Conservation (phyloP, 2,329 filamentous ascomycete genomes). For the Acephala macrosclerotiorum region DNA sequence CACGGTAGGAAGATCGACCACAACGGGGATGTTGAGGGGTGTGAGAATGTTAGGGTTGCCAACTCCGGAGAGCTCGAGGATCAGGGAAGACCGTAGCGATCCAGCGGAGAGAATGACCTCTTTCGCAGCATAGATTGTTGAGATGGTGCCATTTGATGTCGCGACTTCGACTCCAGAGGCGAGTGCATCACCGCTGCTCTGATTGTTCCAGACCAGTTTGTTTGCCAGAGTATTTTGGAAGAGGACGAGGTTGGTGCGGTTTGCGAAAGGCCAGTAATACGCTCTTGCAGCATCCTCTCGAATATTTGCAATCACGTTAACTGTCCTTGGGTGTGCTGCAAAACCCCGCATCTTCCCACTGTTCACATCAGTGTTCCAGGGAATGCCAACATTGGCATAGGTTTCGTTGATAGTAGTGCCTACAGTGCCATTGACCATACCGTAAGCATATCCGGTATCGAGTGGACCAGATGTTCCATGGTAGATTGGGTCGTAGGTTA, state of each 20-base stretch:
- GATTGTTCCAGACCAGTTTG: conserved; percentile 23
- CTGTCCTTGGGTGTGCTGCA: conserved; percentile 48
- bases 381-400: conserved; percentile 46
- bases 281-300: conserved; percentile 52
- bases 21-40: conserved; percentile 28
- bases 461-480: conserved; percentile 49
- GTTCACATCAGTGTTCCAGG: conserved; percentile 48
- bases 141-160: conserved; percentile 42
- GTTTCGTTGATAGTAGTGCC: conserved; percentile 42
- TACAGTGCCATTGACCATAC: conserved; percentile 46
- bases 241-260: conserved; percentile 48
- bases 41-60: conserved; percentile 34
- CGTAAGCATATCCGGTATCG: conserved; percentile 47
- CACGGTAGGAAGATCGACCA: conserved; percentile 50
- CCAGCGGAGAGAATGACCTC: conserved; percentile 44
- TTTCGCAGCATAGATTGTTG: conserved; percentile 31
- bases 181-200: not conserved
- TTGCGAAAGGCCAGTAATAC: conserved; percentile 49
- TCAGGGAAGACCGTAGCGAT: conserved; percentile 36
- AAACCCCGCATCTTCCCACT: conserved; percentile 50
- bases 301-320: conserved; percentile 48
- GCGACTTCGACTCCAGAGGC: conserved; percentile 24
- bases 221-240: conserved; percentile 29
- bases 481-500: conserved; percentile 43
- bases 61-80: conserved; percentile 47